These are phyloP conservation scores for Rhodamnia rubescens DNA, from an alignment of 345 rosid species.

Conservation along the genomic window DNA sequence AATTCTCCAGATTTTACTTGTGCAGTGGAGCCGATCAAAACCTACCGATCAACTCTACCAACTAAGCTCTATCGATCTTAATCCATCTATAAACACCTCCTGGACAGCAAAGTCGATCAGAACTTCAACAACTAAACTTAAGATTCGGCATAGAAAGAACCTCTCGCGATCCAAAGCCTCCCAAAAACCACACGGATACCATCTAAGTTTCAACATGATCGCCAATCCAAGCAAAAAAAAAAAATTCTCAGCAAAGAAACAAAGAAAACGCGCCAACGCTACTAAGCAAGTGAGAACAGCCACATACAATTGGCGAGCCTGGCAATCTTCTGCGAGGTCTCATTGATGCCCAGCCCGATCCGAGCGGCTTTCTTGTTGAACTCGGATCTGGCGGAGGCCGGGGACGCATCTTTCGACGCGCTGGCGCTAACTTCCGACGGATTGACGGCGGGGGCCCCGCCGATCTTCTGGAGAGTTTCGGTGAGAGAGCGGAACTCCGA, in stretches of 20 bases:
- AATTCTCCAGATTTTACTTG: neutral
- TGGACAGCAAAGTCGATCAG: neutral
- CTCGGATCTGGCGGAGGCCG: slow-evolving; percentile 55
- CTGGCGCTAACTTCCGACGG: slow-evolving; percentile 6
- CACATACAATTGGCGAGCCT: slow-evolving; percentile 59
- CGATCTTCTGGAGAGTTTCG: slow-evolving; percentile 60
- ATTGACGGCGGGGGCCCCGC: slow-evolving; percentile 19
- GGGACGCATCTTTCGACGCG: slow-evolving; percentile 15
- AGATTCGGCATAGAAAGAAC: neutral
- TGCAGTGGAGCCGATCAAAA: neutral
- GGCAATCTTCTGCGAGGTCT: slow-evolving; percentile 60
- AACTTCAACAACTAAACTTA: neutral
- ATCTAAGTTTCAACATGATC: neutral
- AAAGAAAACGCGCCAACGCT: neutral
- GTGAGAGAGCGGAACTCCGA: slow-evolving; percentile 67
- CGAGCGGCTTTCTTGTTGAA: slow-evolving; percentile 71
- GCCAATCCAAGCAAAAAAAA: neutral
- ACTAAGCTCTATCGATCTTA: neutral
- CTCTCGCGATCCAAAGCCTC: neutral
- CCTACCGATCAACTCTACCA: neutral
- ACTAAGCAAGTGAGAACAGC: neutral
- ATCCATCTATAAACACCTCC: neutral
- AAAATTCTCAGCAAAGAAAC: neutral
- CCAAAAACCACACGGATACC: neutral
- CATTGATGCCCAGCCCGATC: slow-evolving; percentile 51